Evolutionary conservation across 2,329 filamentous ascomycete genomes (phyloP), one percentile per base, ranked within the genome.

Genomic region (Bimuria novae-zelandiae): DNA sequence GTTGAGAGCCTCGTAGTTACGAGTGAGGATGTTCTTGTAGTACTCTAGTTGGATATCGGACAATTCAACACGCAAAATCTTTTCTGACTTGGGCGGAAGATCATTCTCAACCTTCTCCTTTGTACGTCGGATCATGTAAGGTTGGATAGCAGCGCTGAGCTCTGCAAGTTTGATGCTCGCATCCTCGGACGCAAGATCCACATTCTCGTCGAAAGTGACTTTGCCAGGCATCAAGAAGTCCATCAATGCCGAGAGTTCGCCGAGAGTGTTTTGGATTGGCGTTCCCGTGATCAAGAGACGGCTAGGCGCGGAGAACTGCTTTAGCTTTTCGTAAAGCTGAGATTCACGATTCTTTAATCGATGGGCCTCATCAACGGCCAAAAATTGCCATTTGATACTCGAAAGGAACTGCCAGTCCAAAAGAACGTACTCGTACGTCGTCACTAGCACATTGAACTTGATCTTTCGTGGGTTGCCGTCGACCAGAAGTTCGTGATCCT

Each of bases 91-190:
- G 0, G 93, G 92, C 11, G 94, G 94, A 22, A 99, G 79, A 63
- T 99, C 94, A 19, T 92, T 96, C 73, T 97, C 94, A 7, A 99
- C 95, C 51, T 94, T 97, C 70, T 96, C 90, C 75, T 99, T 99
- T 16, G 94, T 97, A 46, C 94, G 89, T 33, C 94, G 90, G 47
- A 99, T 81, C 80, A 99, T 97, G 71, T 90, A 97, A 2, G 94
- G 94, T 17, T 93, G 89, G 63, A 99, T 96, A 21, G 90, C 85
- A 47, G 85, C 85, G 53, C 94, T 95, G 35, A 99, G 83, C 52
- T 92, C 87, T 51, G 89, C 86, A 33, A 99, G 85, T 75, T 97
- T 96, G 63, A 88, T 83, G 66, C 92, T 92, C 0, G 93, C 93
- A 67, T 89, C 88, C 59, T 88, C 86, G 0, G 89, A 88, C 51